Evolutionary conservation across 169 alveolate species (phyloP).

Genomic region (Plasmodium sp.): DNA sequence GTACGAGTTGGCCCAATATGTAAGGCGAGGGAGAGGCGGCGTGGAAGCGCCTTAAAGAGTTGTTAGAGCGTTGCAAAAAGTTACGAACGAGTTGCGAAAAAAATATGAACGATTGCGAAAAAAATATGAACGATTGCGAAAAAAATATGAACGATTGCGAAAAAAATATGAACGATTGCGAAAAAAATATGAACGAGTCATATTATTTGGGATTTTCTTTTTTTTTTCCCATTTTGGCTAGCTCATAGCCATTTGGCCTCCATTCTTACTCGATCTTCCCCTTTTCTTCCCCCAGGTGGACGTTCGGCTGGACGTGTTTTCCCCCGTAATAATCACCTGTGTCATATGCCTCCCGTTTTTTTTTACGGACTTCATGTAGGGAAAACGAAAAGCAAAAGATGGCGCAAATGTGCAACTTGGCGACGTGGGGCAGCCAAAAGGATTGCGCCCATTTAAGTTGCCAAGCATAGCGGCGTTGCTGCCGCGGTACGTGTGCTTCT

Average conservation of each 20-base stretch:
- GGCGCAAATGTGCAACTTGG: neutral
- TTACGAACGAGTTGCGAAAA: neutral
- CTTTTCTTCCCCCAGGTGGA: constrained; percentile 36
- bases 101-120: neutral
- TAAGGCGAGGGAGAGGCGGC: neutral
- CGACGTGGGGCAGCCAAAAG: neutral
- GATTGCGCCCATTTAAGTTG: neutral
- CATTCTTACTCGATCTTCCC: neutral
- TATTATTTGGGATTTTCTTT: neutral
- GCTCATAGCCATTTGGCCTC: neutral
- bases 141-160: neutral
- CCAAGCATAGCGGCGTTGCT: neutral
- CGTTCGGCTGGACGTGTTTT: constrained; percentile 55
- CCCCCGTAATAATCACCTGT: constrained; percentile 35
- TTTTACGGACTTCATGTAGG: constrained; percentile 54
- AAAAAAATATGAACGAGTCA: neutral
- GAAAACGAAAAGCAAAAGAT: neutral
- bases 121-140: neutral
- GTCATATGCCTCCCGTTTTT: constrained; percentile 54
- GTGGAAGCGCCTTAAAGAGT: neutral
- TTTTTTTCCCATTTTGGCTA: neutral
- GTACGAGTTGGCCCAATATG: constrained; percentile 48
- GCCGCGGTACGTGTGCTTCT: neutral
- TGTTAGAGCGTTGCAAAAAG: neutral
- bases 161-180: neutral